phyloP scores from a whole-genome alignment of 352 stramenopile genomes.

The Globisporangium splendens region DNA sequence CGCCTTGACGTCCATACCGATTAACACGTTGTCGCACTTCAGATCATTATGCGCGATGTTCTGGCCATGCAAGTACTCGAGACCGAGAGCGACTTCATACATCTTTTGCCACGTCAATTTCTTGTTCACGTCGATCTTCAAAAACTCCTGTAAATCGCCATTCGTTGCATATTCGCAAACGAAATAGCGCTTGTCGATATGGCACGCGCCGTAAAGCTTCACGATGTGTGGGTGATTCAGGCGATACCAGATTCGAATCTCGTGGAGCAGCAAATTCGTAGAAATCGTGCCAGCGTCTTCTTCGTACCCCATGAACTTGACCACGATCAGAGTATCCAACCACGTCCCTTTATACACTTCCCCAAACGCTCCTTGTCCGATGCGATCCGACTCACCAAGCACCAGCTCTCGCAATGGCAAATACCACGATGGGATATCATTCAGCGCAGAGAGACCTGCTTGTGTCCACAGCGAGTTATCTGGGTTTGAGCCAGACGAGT shows the following conservation, averaged over 20 bases:
- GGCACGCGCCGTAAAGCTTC: slow-evolving; percentile 30
- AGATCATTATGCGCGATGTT: slow-evolving; percentile 20
- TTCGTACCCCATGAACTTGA: slow-evolving; percentile 28
- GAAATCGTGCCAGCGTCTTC: slow-evolving; percentile 5
- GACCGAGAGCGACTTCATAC: slow-evolving; percentile 18
- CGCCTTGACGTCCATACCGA: slow-evolving; percentile 15
- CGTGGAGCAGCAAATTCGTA: slow-evolving; percentile 18
- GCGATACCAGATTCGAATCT: slow-evolving; percentile 26
- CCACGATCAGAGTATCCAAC: slow-evolving; percentile 25
- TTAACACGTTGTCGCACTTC: slow-evolving; percentile 19
- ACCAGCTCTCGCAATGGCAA: slow-evolving; percentile 3
- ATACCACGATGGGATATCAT: no score
- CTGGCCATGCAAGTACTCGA: slow-evolving; percentile 20
- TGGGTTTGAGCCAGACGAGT: no score
- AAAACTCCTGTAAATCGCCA: slow-evolving; percentile 22
- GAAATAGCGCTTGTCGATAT: slow-evolving; percentile 32
- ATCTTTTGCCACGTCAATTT: slow-evolving; percentile 20
- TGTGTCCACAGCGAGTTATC: no score
- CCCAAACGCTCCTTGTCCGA: slow-evolving; percentile 22
- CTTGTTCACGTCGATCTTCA: slow-evolving; percentile 8
- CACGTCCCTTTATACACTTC: slow-evolving; percentile 26
- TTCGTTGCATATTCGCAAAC: slow-evolving; percentile 27
- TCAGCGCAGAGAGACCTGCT: no score
- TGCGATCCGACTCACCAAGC: slow-evolving; percentile 15
- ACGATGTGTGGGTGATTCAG: slow-evolving; percentile 36